phyloP scores from a whole-genome alignment of 768 basidiomycete species.

The Suillus luteus region DNA sequence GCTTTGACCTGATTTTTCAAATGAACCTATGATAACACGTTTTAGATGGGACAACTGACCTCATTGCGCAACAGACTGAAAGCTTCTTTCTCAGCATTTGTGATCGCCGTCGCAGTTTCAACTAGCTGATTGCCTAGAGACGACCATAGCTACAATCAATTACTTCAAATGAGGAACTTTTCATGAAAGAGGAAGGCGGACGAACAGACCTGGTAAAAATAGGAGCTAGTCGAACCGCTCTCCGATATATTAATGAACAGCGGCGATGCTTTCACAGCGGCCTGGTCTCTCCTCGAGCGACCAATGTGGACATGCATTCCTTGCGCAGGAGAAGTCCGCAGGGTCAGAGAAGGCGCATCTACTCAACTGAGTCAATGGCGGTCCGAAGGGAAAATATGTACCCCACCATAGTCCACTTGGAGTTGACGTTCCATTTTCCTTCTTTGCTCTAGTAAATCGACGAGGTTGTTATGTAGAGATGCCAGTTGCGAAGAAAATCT shows the following conservation, averaged over 20 bases:
- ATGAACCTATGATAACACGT: constrained; percentile 12
- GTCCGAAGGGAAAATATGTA: not conserved
- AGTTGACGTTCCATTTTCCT: constrained; percentile 56
- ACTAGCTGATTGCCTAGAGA: constrained; percentile 68
- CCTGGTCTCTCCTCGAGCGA: constrained; percentile 62
- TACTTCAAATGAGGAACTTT: not conserved
- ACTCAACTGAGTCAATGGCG: constrained; percentile 2
- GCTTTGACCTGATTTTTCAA: constrained; percentile 55
- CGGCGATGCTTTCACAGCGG: constrained; percentile 45
- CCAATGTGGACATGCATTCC: constrained; percentile 78
- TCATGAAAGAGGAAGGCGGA: constrained; percentile 4
- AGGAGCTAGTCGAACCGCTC: constrained; percentile 65
- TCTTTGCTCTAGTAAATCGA: constrained; percentile 45
- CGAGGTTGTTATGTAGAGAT: constrained; percentile 49
- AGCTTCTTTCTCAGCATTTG: constrained; percentile 66
- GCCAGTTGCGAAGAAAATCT: constrained; percentile 64
- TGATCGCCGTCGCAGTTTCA: constrained; percentile 54
- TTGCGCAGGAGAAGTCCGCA: constrained; percentile 65
- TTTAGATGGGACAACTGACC: constrained; percentile 37
- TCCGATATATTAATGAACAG: constrained; percentile 62
- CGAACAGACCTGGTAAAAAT: constrained; percentile 59
- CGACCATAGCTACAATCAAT: constrained; percentile 63
- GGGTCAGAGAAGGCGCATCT: constrained; percentile 75
- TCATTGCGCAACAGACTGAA: constrained; percentile 70
- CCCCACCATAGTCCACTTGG: constrained; percentile 55